These are phyloP conservation scores for Epichloe baconii DNA, from an alignment of 2,329 filamentous ascomycete species.

Conservation along the genomic window DNA sequence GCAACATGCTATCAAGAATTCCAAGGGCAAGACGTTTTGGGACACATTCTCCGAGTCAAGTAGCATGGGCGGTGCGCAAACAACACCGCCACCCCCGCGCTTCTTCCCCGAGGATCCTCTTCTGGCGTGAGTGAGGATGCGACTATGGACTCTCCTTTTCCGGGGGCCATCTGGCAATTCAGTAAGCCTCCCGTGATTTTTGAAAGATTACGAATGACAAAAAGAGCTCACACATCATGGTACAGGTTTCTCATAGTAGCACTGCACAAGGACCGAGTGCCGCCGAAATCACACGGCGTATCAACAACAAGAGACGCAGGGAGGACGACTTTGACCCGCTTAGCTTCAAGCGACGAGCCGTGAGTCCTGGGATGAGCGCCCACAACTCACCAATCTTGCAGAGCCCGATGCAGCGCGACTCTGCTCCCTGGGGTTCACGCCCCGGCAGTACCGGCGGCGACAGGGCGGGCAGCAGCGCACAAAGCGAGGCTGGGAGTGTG, in stretches of 20 bases:
- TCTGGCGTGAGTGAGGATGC: slow-evolving; percentile 56
- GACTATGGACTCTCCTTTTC: slow-evolving; percentile 55
- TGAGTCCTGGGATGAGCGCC: slow-evolving; percentile 80
- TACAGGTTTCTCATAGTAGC: slow-evolving; percentile 15
- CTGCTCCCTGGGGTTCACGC: slow-evolving; percentile 57
- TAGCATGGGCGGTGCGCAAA: slow-evolving; percentile 33
- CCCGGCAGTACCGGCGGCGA: slow-evolving; percentile 49
- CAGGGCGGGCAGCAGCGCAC: slow-evolving; percentile 37
- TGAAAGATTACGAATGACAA: neutral
- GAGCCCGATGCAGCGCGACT: slow-evolving; percentile 64
- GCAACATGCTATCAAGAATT: slow-evolving; percentile 58
- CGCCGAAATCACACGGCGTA: slow-evolving; percentile 64
- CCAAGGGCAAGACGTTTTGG: slow-evolving; percentile 59
- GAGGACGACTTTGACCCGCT: slow-evolving; percentile 85
- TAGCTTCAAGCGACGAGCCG: slow-evolving; percentile 81
- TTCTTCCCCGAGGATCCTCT: slow-evolving; percentile 45
- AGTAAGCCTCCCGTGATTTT: slow-evolving; percentile 6
- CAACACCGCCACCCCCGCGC: slow-evolving; percentile 57
- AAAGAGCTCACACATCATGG: neutral
- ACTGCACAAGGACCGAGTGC: slow-evolving; percentile 43
- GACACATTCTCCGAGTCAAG: slow-evolving; percentile 61
- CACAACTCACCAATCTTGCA: slow-evolving; percentile 84
- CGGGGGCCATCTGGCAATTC: slow-evolving; percentile 24
- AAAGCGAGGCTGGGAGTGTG: slow-evolving; percentile 35
- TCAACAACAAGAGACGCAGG: slow-evolving; percentile 69